Conservation (phyloP, 1,284 basidiomycete species). For the Chalciporus piperatoides region DNA sequence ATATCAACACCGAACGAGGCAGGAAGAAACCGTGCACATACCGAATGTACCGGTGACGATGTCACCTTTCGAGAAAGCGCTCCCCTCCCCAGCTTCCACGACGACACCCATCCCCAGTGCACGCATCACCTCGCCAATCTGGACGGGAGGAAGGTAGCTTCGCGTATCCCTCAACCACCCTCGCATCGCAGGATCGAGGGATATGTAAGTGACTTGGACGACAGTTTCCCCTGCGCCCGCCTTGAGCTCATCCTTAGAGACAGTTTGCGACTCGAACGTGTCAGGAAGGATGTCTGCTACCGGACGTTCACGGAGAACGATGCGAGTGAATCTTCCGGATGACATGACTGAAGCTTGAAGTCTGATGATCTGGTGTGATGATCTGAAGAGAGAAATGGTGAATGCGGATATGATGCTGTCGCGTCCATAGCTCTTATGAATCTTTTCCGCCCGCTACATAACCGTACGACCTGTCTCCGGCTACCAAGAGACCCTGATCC, state of each 20-base stretch:
- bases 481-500: not conserved
- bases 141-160: conserved; percentile 68
- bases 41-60: conserved; percentile 57
- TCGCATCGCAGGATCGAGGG: conserved; percentile 84
- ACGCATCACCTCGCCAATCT: conserved; percentile 85
- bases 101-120: conserved; percentile 69
- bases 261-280: conserved; percentile 66
- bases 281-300: conserved; percentile 57
- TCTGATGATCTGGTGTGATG: not conserved
- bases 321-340: conserved; percentile 50
- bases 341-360: conserved; percentile 13
- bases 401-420: not conserved
- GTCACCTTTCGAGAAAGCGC: conserved; percentile 61
- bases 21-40: conserved; percentile 32
- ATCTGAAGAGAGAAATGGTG: not conserved
- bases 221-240: conserved; percentile 59
- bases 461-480: not conserved
- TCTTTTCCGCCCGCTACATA: not conserved
- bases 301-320: conserved; percentile 75
- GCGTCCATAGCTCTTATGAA: not conserved
- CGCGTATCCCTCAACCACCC: conserved; percentile 72
- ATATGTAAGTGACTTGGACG: conserved; percentile 71
- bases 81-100: conserved; percentile 52
- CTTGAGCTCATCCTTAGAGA: conserved; percentile 51
- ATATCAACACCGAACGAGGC: conserved; percentile 4